These are phyloP conservation scores for Diplosphaera chodatii DNA, from an alignment of 139 green algal species.

Conservation along the genomic window DNA sequence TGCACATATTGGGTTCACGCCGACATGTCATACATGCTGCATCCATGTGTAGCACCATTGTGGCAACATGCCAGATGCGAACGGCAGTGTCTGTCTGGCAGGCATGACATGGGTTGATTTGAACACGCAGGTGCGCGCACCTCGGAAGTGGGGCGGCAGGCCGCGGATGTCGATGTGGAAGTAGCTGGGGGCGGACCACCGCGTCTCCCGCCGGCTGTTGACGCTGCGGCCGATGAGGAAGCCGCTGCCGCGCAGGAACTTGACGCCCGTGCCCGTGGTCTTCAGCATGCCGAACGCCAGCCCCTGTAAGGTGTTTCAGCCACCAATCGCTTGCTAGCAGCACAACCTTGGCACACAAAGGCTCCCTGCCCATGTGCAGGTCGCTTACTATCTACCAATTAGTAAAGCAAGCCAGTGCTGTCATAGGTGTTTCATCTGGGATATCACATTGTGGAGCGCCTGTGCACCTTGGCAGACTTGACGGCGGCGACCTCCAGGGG, in stretches of 20 bases:
- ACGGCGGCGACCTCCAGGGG: background rate
- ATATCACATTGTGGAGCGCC: no score
- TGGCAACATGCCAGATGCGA: no score
- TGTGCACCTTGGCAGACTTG: background rate
- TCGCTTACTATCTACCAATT: no score
- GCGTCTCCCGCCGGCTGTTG: background rate
- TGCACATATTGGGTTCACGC: no score
- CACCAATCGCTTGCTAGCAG: no score
- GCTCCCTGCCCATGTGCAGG: no score
- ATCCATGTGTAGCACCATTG: no score
- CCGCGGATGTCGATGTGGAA: background rate
- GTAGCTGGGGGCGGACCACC: background rate
- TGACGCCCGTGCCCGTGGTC: background rate
- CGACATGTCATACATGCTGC: background rate
- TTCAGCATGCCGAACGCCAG: background rate
- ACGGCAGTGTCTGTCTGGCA: no score
- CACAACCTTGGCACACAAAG: no score
- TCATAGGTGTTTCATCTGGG: no score
- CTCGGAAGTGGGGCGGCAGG: background rate
- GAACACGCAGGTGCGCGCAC: background rate
- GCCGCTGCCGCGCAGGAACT: background rate
- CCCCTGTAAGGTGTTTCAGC: background rate
- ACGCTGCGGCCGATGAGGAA: background rate
- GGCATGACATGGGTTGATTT: background rate
- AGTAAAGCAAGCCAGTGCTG: no score